Base-by-base conservation (phyloP, 192 early-diverging fungal species). In the Linnemannia elongata region DNA sequence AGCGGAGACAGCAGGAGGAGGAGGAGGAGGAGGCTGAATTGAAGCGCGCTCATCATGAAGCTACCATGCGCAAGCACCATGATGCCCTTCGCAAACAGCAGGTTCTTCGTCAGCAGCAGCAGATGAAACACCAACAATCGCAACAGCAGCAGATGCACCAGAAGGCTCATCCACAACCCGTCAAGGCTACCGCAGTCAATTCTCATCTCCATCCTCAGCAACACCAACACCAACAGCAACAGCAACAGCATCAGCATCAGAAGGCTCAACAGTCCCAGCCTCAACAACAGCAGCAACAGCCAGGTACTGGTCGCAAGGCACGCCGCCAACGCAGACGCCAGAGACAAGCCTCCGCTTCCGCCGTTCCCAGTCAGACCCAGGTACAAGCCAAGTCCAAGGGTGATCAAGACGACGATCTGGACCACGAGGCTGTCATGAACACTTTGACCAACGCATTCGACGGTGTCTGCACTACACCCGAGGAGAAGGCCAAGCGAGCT, bases 61-160 rank as follows among this genome's bases (percentile, higher is more conserved):
- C 44, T 0, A 27, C 72, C 3, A 33, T 49, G 42, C 72, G 39
- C 38, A 41, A 71, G 2, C 75, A 39, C 6, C 66, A 77, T 17
- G 41, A 63, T 44, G 44, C n/a, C 27, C 33, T n/a, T 27, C 24
- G 8, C 15, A n/a, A 66, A 41, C 45, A 54, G 30, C 27, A 79
- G 17, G 30, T 10, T 6, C 44, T 45, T 66, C 55, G 35, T 22
- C 70, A 73, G 41, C 71, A 60, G 20, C 79, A 81, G 72, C 57
- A 82, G 4, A n/a, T 55, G 35, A 52, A 57, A 38, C 68, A 41
- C 6, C 36, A 42, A 45, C 47, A 72, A 5, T 69, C 35, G 0
- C 66, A 69, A 49, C 76, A 38, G 9, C 55, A 77, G 38, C 75
- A 42, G 52, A 49, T 68, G 18, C 72, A 73, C 13, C 78, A 49